Percentiles rank a stretch among this genome's conserved stretches.
phyloP scores from a whole-genome alignment of 2,329 filamentous ascomycete species.

The Fragosphaeria purpurea region DNA sequence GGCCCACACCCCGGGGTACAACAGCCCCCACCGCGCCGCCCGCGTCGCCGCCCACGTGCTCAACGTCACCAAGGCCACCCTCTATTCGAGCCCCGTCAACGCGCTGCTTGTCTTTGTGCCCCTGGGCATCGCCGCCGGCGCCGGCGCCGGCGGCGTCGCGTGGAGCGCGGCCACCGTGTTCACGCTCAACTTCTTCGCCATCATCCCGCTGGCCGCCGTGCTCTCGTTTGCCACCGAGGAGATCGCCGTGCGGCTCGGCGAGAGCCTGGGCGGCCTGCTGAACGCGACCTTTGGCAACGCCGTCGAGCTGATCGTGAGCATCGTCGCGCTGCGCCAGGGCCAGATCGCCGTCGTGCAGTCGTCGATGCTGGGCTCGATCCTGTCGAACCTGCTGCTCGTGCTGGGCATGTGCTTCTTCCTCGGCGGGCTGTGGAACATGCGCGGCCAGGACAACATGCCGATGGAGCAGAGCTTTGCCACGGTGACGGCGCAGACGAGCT shows the following conservation, averaged over 20 bases:
- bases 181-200: conserved; percentile 71
- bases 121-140: conserved; percentile 61
- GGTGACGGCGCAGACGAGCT: conserved; percentile 68
- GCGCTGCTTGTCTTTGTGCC: conserved; percentile 65
- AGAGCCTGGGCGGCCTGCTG: conserved; percentile 62
- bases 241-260: conserved; percentile 60
- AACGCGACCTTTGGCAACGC: conserved; percentile 75
- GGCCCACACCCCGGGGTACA: conserved; percentile 40
- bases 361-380: conserved; percentile 80
- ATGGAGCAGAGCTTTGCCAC: conserved; percentile 64
- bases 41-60: conserved; percentile 38
- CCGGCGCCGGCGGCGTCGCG: conserved; percentile 50
- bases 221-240: conserved; percentile 79
- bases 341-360: conserved; percentile 89
- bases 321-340: conserved; percentile 73
- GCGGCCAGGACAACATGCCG: conserved; percentile 43
- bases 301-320: conserved; percentile 75
- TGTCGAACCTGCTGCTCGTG: conserved; percentile 82
- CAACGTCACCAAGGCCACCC: conserved; percentile 47
- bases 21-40: conserved; percentile 36
- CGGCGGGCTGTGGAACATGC: conserved; percentile 57
- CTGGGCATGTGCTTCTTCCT: conserved; percentile 83
- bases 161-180: conserved; percentile 63
- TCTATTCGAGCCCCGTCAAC: conserved; percentile 56
- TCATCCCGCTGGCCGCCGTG: conserved; percentile 79